Evolutionary conservation across 768 basidiomycete species (phyloP).

Genomic region (Naematelia aurantialba): DNA sequence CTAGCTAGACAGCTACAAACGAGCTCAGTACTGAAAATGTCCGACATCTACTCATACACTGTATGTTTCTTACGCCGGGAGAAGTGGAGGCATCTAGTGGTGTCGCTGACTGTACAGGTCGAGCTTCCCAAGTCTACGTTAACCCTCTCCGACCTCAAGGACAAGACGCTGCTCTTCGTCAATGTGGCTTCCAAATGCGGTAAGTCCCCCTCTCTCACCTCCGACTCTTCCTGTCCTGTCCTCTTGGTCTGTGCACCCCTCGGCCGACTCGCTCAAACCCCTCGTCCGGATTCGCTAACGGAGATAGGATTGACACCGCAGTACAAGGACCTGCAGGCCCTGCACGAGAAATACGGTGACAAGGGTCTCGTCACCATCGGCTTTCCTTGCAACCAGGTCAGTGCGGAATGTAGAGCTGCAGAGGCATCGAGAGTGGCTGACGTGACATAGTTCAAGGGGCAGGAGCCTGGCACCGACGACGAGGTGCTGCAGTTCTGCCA

Average conservation of each 20-base stretch:
- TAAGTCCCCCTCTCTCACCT: slow-evolving; percentile 14
- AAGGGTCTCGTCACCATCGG: slow-evolving; percentile 48
- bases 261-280: not conserved
- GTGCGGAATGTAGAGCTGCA: not conserved
- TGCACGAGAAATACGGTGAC: slow-evolving; percentile 46
- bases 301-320: slow-evolving; percentile 45
- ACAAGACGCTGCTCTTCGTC: slow-evolving; percentile 48
- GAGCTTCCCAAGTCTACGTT: slow-evolving; percentile 37
- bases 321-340: slow-evolving; percentile 48
- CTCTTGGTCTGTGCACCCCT: not conserved
- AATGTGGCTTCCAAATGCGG: slow-evolving; percentile 50
- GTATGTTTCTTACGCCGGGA: slow-evolving; percentile 21
- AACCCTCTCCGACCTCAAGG: slow-evolving; percentile 39
- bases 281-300: not conserved
- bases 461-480: slow-evolving; percentile 50
- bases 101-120: too few relatives aligned
- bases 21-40: slow-evolving; percentile 25
- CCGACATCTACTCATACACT: slow-evolving; percentile 42
- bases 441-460: slow-evolving; percentile 39
- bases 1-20: not conserved
- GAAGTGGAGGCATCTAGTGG: too few relatives aligned
- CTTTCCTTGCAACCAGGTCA: slow-evolving; percentile 50
- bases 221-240: not conserved
- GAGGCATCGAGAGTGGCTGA: not conserved
- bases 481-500: slow-evolving; percentile 49